These are phyloP conservation scores for Pittosporum tobira DNA, from an alignment of 129 eudicot species.

Conservation along the genomic window DNA sequence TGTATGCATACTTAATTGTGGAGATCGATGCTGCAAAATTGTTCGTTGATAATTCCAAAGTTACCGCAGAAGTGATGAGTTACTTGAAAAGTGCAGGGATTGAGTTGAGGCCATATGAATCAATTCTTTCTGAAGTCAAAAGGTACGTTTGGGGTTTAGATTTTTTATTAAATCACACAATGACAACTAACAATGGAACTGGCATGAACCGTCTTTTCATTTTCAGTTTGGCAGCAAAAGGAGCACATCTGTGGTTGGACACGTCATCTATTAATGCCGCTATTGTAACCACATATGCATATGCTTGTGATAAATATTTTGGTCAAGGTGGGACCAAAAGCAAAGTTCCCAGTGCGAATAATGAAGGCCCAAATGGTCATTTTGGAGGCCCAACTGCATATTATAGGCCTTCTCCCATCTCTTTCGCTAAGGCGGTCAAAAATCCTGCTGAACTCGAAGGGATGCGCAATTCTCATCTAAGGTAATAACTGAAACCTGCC, in stretches of 20 bases:
- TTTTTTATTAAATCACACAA: background rate
- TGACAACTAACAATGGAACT: background rate
- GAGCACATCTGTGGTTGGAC: conserved; percentile 86
- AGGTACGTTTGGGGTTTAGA: conserved; percentile 34
- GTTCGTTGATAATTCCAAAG: conserved; percentile 65
- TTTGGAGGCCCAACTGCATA: conserved; percentile 48
- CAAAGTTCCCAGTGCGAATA: conserved; percentile 9
- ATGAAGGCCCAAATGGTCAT: conserved; percentile 21
- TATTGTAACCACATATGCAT: conserved; percentile 52
- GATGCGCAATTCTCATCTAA: conserved; percentile 74
- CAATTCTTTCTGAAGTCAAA: conserved; percentile 71
- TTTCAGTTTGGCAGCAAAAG: conserved; percentile 76
- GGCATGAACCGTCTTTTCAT: conserved; percentile 1
- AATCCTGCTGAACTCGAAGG: conserved; percentile 77
- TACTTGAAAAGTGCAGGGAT: conserved; percentile 69
- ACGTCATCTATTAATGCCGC: conserved; percentile 81
- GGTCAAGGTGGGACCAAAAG: conserved; percentile 20
- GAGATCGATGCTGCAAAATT: conserved; percentile 59
- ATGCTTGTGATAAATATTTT: conserved; percentile 47
- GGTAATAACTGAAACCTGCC: conserved; percentile 37
- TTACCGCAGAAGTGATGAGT: conserved; percentile 64
- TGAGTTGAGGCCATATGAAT: conserved; percentile 74
- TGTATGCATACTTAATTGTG: conserved; percentile 83
- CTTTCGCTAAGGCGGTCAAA: conserved; percentile 80
- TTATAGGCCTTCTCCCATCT: conserved; percentile 60